These are phyloP conservation scores for Hyaloscypha variabilis DNA, from an alignment of 495 filamentous ascomycete genomes.

Conservation along the genomic window DNA sequence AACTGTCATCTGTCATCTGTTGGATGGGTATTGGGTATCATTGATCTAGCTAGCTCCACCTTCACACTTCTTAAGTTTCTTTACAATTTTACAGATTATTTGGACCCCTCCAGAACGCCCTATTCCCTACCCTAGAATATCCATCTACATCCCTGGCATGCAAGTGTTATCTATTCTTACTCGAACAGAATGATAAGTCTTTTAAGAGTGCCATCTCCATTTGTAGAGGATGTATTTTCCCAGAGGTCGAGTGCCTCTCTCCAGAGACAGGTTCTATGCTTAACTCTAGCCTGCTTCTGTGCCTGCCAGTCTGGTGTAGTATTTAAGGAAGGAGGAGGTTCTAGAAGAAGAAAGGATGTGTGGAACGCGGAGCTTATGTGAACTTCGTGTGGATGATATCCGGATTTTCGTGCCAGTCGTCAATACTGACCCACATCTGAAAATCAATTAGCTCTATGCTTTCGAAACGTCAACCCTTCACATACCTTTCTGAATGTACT, in stretches of 20 bases:
- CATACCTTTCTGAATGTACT: conserved; percentile 97
- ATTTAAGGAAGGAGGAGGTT: background rate
- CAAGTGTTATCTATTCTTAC: background rate
- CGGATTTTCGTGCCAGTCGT: conserved; percentile 99
- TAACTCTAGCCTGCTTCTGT: background rate
- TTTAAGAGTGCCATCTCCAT: no score
- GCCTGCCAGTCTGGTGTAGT: background rate
- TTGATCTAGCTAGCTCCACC: conserved; percentile 10
- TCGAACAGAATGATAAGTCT: background rate
- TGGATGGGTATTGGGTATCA: conserved; percentile 5
- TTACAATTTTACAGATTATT: background rate
- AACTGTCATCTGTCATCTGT: no score
- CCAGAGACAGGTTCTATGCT: background rate
- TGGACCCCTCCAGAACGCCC: background rate
- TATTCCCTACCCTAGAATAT: background rate
- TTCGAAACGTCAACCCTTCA: conserved; percentile 1
- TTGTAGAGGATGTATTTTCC: no score
- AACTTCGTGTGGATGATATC: conserved; percentile 99
- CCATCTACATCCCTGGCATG: background rate
- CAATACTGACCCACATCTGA: conserved; percentile 98
- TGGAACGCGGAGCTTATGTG: conserved; percentile 50
- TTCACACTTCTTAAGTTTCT: conserved; percentile 7
- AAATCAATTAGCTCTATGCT: background rate
- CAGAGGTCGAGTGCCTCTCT: background rate
- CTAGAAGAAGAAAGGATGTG: background rate